Conservation (phyloP, 2,329 filamentous ascomycete species). For the Emergomyces pasteurianus region DNA sequence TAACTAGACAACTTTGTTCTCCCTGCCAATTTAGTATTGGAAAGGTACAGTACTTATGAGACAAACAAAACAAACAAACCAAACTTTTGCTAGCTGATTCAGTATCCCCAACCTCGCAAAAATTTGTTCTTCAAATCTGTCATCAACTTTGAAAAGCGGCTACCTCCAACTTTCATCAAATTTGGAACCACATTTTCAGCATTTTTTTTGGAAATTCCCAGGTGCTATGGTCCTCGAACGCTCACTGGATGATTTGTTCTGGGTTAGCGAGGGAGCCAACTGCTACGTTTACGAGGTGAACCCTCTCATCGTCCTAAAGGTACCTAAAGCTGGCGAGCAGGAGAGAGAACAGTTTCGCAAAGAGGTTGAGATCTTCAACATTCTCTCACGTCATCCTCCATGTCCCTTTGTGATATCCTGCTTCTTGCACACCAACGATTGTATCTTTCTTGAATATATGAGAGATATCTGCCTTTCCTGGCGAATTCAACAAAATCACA, state of each 20-base stretch:
- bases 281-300: neutral
- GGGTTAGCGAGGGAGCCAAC: neutral
- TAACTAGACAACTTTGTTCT: too few species aligned
- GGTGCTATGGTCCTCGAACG: neutral
- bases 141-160: too few species aligned
- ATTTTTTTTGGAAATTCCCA: neutral
- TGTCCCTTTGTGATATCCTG: neutral
- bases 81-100: too few species aligned
- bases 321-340: neutral
- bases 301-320: neutral
- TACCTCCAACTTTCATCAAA: too few species aligned
- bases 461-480: neutral
- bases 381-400: neutral
- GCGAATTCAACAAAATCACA: slow-evolving; percentile 17
- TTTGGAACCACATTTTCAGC: neutral
- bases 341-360: neutral
- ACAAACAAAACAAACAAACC: too few species aligned
- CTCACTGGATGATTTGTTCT: neutral
- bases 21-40: too few species aligned
- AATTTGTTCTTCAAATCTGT: too few species aligned
- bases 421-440: neutral
- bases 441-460: slow-evolving; percentile 1
- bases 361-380: neutral
- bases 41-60: too few species aligned
- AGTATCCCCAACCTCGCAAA: too few species aligned